Percentiles rank a stretch among this genome's conserved stretches.
phyloP scores from a whole-genome alignment of 1,284 basidiomycete species.

The Marasmius fiardii region DNA sequence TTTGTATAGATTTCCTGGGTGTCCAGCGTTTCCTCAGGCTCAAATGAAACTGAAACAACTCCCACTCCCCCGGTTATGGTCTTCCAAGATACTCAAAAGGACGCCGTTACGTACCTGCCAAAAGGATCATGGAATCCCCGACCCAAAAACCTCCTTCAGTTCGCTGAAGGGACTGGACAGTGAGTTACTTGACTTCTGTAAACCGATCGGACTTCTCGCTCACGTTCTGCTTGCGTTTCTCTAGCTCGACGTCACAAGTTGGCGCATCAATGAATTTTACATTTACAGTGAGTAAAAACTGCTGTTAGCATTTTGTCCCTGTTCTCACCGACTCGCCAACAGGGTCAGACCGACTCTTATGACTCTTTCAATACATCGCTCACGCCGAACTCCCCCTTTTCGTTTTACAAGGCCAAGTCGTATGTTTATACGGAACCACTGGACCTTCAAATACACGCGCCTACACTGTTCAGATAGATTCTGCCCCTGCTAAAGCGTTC shows the following conservation, averaged over 20 bases:
- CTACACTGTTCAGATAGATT: constrained; percentile 21
- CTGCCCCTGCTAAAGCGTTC: constrained; percentile 8
- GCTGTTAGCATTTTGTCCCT: background rate
- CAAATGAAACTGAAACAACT: background rate
- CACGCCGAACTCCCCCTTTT: background rate
- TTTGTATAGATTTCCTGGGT: constrained; percentile 13
- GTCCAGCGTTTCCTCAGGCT: constrained; percentile 4
- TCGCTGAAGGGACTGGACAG: constrained; percentile 25
- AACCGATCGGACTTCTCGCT: background rate
- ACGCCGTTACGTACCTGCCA: constrained; percentile 14
- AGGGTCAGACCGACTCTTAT: background rate
- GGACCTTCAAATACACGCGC: constrained; percentile 16
- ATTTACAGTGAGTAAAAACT: constrained; percentile 24
- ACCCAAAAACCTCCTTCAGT: background rate
- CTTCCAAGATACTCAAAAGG: constrained; percentile 9
- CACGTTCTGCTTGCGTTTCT: constrained; percentile 4
- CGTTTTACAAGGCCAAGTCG: constrained; percentile 15
- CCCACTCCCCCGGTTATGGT: background rate
- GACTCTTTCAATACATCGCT: background rate
- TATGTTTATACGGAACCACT: constrained; percentile 20
- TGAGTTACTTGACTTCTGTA: constrained; percentile 17
- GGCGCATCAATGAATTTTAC: constrained; percentile 24
- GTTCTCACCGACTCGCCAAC: background rate
- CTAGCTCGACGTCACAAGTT: constrained; percentile 23
- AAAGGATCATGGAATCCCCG: constrained; percentile 13